phyloP scores from a whole-genome alignment of 345 rosid species.

The Syzygium grande region DNA sequence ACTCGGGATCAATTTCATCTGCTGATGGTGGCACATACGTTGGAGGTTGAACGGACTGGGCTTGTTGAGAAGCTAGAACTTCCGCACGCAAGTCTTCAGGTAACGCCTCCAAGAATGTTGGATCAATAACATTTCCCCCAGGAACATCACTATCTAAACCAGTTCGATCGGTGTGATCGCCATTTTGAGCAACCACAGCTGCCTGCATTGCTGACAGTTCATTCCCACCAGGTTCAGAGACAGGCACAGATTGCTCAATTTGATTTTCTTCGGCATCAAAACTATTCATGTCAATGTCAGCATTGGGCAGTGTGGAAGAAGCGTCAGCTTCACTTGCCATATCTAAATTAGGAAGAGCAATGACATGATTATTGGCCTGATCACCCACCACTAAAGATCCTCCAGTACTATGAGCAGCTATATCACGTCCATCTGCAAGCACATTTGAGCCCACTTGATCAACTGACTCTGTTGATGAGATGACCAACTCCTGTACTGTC shows the following conservation, averaged over 20 bases:
- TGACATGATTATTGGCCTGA: constrained; percentile 9
- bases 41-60: constrained; percentile 88
- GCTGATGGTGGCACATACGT: constrained; percentile 78
- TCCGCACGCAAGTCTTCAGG: constrained; percentile 94
- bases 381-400: constrained; percentile 18
- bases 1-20: constrained; percentile 95
- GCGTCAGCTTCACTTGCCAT: constrained; percentile 23
- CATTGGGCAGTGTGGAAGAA: constrained; percentile 18
- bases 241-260: constrained; percentile 31
- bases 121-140: constrained; percentile 77
- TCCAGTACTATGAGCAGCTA: constrained; percentile 17
- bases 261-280: constrained; percentile 52
- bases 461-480: constrained; percentile 33
- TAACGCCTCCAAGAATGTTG: constrained; percentile 91
- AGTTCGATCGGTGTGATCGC: constrained; percentile 41
- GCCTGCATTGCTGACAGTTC: constrained; percentile 28
- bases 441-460: constrained; percentile 21
- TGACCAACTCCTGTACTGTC: constrained; percentile 27
- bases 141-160: constrained; percentile 36
- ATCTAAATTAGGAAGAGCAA: constrained; percentile 22
- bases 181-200: constrained; percentile 33
- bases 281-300: constrained; percentile 76
- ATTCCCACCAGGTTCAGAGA: constrained; percentile 22
- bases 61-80: constrained; percentile 97
- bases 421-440: constrained; percentile 28